phyloP scores from a whole-genome alignment of 108 stramenopile species.

The Conticribra weissflogii region DNA sequence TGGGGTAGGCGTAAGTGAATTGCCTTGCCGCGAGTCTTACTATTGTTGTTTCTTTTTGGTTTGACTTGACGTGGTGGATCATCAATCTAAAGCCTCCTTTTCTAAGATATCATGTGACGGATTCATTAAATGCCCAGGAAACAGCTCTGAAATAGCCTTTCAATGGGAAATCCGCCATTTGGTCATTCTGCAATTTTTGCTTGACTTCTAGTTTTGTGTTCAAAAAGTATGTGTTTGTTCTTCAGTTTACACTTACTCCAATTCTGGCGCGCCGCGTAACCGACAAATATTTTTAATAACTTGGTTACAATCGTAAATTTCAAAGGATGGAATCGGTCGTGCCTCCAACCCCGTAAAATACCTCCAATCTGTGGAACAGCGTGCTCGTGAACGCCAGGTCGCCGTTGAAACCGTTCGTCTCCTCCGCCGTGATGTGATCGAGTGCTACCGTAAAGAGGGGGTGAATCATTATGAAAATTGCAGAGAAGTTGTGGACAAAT shows the following conservation, averaged over 20 bases:
- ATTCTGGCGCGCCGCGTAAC: not conserved
- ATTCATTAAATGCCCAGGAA: too few species aligned
- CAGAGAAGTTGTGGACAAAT: conserved; percentile 66
- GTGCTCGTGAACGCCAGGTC: conserved; percentile 88
- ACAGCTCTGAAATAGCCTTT: too few species aligned
- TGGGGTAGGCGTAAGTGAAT: conserved; percentile 43
- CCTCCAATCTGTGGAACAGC: conserved; percentile 83
- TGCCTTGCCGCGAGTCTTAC: not conserved
- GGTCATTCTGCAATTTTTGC: too few species aligned
- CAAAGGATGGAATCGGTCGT: conserved; percentile 57
- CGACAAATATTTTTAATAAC: not conserved
- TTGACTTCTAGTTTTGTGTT: too few species aligned
- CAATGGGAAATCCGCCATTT: too few species aligned
- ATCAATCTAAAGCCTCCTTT: not conserved
- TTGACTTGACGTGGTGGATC: not conserved
- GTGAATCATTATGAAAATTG: conserved; percentile 92
- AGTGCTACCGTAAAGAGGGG: conserved; percentile 86
- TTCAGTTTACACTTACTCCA: too few species aligned
- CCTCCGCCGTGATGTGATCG: conserved; percentile 81
- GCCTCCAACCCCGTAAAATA: conserved; percentile 85
- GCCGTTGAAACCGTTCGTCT: conserved; percentile 86
- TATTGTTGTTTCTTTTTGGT: conserved; percentile 26
- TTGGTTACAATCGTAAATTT: not conserved
- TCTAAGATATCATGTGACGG: not conserved
- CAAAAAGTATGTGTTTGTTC: too few species aligned